phyloP scores from a whole-genome alignment of 257 asterid species.

The Nicotiana paniculata region DNA sequence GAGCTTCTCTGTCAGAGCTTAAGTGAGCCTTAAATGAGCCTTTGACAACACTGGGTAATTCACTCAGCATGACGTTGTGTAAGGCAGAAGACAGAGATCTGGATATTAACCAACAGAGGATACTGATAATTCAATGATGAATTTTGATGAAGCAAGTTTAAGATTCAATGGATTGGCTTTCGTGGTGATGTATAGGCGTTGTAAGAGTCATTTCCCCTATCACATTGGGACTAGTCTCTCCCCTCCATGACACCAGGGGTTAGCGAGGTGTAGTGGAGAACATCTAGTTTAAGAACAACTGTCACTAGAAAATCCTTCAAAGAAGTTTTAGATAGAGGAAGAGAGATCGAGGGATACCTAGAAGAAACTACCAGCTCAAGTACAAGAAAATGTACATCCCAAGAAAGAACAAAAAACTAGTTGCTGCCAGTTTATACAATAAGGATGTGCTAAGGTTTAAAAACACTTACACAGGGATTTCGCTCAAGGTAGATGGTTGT shows the following conservation, averaged over 20 bases:
- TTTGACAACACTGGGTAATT: neutral
- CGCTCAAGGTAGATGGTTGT: constrained; percentile 95
- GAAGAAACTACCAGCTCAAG: neutral
- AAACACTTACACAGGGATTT: constrained; percentile 78
- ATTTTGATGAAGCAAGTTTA: neutral
- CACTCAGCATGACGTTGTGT: neutral
- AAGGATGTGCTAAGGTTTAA: neutral
- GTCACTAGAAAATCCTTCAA: neutral
- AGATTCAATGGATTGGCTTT: neutral
- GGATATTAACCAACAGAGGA: neutral
- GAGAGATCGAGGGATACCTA: neutral
- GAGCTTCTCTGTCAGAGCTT: too few relatives aligned
- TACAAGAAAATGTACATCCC: neutral
- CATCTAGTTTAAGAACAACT: neutral
- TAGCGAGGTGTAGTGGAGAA: neutral
- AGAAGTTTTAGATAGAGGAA: neutral
- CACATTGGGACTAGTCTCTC: neutral
- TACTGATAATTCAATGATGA: neutral
- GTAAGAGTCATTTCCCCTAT: neutral
- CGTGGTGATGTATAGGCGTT: neutral
- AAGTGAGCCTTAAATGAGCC: too few relatives aligned
- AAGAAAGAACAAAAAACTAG: neutral
- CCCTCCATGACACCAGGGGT: neutral
- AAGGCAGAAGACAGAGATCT: neutral
- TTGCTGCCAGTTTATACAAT: neutral